Percentiles rank a stretch among this genome's conserved stretches.
phyloP scores from a whole-genome alignment of 805 yeast genomes.

The Candida nonsorbophila region DNA sequence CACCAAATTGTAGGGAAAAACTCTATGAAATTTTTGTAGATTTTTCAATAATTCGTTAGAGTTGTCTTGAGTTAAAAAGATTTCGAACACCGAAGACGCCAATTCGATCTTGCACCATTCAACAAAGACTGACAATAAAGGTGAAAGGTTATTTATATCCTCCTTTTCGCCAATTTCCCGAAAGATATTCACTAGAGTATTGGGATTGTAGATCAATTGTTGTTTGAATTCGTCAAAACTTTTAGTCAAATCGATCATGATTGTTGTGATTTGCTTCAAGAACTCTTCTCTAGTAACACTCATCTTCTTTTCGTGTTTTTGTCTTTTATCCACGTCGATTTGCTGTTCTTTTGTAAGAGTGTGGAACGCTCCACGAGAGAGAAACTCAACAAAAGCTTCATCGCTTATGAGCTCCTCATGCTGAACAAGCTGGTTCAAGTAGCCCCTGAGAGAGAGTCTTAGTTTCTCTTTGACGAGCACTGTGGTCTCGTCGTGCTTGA shows the following conservation, averaged over 20 bases:
- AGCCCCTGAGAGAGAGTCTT: constrained; percentile 73
- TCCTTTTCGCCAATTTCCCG: constrained; percentile 56
- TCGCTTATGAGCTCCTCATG: constrained; percentile 54
- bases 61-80: constrained; percentile 75
- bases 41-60: constrained; percentile 73
- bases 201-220: constrained; percentile 42
- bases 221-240: constrained; percentile 57
- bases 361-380: constrained; percentile 35
- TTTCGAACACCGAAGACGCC: constrained; percentile 77
- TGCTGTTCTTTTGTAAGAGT: constrained; percentile 37
- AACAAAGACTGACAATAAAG: constrained; percentile 61
- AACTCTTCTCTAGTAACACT: constrained; percentile 63
- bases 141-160: constrained; percentile 54
- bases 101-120: constrained; percentile 81
- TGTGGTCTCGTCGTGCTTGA: constrained; percentile 26
- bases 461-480: constrained; percentile 65
- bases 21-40: constrained; percentile 61
- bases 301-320: constrained; percentile 53
- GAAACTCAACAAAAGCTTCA: constrained; percentile 47
- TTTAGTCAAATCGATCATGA: constrained; percentile 49
- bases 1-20: constrained; percentile 78
- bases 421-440: constrained; percentile 48
- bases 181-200: constrained; percentile 59
- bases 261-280: constrained; percentile 59
- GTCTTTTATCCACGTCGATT: constrained; percentile 54